phyloP scores from a whole-genome alignment of 106 monocot species.

The Dendrobium nobile region DNA sequence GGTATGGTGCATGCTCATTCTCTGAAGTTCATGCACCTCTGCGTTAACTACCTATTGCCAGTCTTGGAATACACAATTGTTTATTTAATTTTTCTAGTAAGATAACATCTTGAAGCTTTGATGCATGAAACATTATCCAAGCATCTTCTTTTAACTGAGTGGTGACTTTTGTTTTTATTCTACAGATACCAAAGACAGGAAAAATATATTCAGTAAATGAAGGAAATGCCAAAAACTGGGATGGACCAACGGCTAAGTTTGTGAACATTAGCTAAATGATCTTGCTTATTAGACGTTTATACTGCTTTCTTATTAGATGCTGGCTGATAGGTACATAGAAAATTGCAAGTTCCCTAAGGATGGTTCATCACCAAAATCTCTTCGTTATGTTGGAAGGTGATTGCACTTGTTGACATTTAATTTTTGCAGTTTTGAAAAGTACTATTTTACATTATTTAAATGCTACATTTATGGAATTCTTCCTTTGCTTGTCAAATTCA shows the following conservation, averaged over 20 bases:
- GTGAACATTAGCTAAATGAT: constrained; percentile 9
- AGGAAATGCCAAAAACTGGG: constrained; percentile 99
- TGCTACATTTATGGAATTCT: too few species aligned
- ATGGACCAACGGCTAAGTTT: constrained; percentile 81
- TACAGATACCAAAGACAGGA: constrained; percentile 90
- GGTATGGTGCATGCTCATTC: too few species aligned
- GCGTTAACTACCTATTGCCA: too few species aligned
- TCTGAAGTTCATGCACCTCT: too few species aligned
- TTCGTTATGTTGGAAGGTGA: constrained; percentile 98
- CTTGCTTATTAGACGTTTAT: background rate
- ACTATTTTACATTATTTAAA: too few species aligned
- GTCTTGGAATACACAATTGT: too few species aligned
- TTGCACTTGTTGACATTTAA: background rate
- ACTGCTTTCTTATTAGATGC: background rate
- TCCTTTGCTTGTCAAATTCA: too few species aligned
- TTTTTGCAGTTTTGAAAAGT: too few species aligned
- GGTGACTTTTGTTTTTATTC: constrained; percentile 4
- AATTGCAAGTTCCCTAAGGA: constrained; percentile 91
- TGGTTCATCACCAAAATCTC: constrained; percentile 82
- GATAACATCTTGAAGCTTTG: too few species aligned
- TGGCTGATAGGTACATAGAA: constrained; percentile 62
- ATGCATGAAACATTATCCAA: too few species aligned
- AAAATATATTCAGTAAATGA: constrained; percentile 98
- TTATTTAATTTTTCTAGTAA: too few species aligned
- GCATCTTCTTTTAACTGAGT: too few species aligned